phyloP scores from a whole-genome alignment of 768 basidiomycete genomes.

The Lactifluus echinatus region DNA sequence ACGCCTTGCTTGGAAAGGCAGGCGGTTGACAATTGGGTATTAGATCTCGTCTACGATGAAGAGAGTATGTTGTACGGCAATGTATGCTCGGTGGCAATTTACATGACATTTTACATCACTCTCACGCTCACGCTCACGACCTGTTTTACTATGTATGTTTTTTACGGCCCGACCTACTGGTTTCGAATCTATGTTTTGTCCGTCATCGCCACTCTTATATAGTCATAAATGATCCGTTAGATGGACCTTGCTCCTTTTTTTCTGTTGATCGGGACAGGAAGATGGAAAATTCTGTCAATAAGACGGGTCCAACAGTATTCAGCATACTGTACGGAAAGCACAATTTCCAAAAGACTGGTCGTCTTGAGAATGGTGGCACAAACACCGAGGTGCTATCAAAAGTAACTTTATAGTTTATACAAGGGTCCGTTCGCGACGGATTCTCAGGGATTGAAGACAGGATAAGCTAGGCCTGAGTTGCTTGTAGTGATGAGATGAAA shows the following conservation, averaged over 20 bases:
- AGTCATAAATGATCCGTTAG: neutral
- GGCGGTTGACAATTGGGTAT: constrained; percentile 30
- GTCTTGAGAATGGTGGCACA: too few species aligned
- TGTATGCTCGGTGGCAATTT: constrained; percentile 10
- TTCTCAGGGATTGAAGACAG: neutral
- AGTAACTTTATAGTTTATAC: neutral
- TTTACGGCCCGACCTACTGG: constrained; percentile 3
- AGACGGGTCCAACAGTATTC: too few species aligned
- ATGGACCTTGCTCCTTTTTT: neutral
- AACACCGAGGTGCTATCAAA: neutral
- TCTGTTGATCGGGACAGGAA: too few species aligned
- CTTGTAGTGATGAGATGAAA: constrained; percentile 28
- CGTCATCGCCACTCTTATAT: neutral
- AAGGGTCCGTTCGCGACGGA: neutral
- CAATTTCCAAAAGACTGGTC: too few species aligned
- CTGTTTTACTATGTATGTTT: too few species aligned
- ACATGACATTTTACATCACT: constrained; percentile 4
- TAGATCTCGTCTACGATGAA: neutral
- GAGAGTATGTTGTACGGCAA: constrained; percentile 2
- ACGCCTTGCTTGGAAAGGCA: constrained; percentile 55
- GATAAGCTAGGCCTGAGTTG: neutral
- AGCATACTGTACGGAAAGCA: too few species aligned
- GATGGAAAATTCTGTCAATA: too few species aligned
- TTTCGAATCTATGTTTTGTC: neutral
- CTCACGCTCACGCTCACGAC: neutral